Evolutionary conservation across 2,329 filamentous ascomycete genomes (phyloP).

Genomic region (Daldinia sp.): DNA sequence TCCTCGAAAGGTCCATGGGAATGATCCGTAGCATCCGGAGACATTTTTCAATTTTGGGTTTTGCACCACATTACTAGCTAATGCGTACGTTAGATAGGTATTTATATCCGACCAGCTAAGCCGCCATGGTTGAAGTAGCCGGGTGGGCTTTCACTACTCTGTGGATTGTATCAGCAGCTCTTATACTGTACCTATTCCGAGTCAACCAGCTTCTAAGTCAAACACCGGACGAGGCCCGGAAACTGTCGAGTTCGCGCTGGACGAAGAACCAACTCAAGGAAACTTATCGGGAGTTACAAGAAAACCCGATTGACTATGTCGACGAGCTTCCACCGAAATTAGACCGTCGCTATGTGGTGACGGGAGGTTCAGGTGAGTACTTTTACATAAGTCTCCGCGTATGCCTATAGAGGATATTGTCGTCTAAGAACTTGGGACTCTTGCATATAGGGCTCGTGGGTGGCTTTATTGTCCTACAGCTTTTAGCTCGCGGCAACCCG

Average conservation of each 20-base stretch:
- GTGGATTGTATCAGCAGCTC: constrained; percentile 9
- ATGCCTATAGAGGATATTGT: not conserved
- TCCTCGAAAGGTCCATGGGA: not conserved
- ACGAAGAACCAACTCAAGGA: constrained; percentile 48
- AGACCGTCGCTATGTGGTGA: constrained; percentile 55
- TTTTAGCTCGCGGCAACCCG: constrained; percentile 60
- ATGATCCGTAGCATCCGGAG: not conserved
- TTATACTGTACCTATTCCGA: constrained; percentile 49
- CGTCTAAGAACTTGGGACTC: constrained; percentile 4
- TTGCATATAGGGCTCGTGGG: constrained; percentile 59
- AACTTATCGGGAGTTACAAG: constrained; percentile 48
- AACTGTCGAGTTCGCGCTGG: constrained; percentile 49
- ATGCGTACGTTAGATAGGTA: no score
- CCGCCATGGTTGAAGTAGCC: constrained; percentile 7
- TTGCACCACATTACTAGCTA: not conserved
- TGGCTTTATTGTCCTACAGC: constrained; percentile 61
- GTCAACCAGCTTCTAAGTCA: constrained; percentile 50
- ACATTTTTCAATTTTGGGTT: not conserved
- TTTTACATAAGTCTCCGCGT: not conserved
- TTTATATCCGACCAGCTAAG: not conserved
- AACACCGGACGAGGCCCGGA: constrained; percentile 49
- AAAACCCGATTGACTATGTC: constrained; percentile 51
- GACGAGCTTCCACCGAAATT: constrained; percentile 51
- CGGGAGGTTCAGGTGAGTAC: constrained; percentile 56
- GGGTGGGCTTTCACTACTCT: constrained; percentile 5